Percentiles rank a stretch among this genome's conserved stretches.
Conservation (phyloP, 371 early-diverging fungal genomes). For the Mucor piriformis region DNA sequence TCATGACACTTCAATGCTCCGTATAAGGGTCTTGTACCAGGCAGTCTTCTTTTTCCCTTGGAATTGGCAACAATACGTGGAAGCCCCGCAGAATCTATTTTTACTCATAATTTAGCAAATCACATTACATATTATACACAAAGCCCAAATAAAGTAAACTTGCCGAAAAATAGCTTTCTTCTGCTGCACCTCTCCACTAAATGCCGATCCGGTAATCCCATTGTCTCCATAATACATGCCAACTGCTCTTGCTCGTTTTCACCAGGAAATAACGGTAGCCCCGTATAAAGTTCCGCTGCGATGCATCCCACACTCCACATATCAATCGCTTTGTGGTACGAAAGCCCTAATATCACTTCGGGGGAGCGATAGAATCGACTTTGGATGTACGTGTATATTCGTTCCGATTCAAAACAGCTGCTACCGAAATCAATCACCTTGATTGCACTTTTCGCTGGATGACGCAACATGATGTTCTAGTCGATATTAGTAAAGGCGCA, state of each 20-base stretch:
- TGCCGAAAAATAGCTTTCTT: constrained; percentile 83
- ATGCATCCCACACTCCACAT: constrained; percentile 99
- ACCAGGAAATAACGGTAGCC: constrained; percentile 93
- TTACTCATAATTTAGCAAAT: constrained; percentile 14
- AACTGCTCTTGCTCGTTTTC: constrained; percentile 95
- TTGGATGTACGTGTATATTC: constrained; percentile 95
- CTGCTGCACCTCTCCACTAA: constrained; percentile 76
- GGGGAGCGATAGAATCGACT: constrained; percentile 97
- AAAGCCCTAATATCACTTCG: constrained; percentile 88
- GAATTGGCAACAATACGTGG: constrained; percentile 77
- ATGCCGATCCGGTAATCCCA: constrained; percentile 78
- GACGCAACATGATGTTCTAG: constrained; percentile 67
- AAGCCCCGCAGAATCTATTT: constrained; percentile 60
- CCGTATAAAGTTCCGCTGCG: constrained; percentile 89
- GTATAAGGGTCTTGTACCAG: constrained; percentile 71
- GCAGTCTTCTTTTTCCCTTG: constrained; percentile 82
- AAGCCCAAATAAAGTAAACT: too few species aligned
- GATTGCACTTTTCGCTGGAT: constrained; percentile 59
- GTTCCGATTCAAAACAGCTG: constrained; percentile 75
- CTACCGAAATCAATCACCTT: constrained; percentile 96
- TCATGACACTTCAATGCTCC: constrained; percentile 72
- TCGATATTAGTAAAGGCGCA: background rate
- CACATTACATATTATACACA: too few species aligned
- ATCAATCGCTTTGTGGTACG: constrained; percentile 90
- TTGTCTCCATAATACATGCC: constrained; percentile 88